These are phyloP conservation scores for Termitomyces sp. DNA, from an alignment of 768 basidiomycete genomes.

Conservation along the genomic window DNA sequence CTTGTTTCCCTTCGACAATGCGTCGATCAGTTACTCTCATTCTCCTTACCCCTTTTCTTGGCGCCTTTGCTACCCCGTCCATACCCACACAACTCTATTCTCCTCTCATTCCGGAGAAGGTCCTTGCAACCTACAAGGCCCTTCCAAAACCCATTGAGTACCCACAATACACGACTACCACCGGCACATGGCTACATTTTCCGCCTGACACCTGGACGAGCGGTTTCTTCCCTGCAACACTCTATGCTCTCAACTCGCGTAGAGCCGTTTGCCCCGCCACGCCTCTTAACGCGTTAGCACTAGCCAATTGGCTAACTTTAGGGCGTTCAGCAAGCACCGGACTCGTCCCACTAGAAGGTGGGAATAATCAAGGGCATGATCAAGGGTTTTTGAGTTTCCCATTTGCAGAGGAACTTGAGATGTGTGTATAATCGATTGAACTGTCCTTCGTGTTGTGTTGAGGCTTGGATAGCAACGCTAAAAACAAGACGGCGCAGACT, in stretches of 20 bases:
- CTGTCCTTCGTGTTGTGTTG: not conserved
- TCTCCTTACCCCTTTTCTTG: conserved; percentile 13
- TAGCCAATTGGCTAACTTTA: conserved; percentile 50
- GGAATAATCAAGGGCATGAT: conserved; percentile 55
- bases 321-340: conserved; percentile 50
- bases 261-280: conserved; percentile 39
- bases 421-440: conserved; percentile 33
- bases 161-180: conserved; percentile 44
- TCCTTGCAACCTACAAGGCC: conserved; percentile 46
- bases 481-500: conserved; percentile 49
- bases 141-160: conserved; percentile 31
- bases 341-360: conserved; percentile 42
- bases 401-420: conserved; percentile 51
- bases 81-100: conserved; percentile 52
- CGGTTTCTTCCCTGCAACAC: conserved; percentile 60
- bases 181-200: conserved; percentile 51
- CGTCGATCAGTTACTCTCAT: conserved; percentile 2
- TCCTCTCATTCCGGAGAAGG: conserved; percentile 49
- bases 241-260: conserved; percentile 56
- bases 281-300: conserved; percentile 26
- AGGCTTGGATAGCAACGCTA: conserved; percentile 38
- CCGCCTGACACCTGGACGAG: conserved; percentile 60
- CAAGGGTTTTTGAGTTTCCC: conserved; percentile 64
- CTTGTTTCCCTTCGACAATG: not conserved
- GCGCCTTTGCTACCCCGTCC: conserved; percentile 13